phyloP scores from a whole-genome alignment of 2,329 filamentous ascomycete species.

The Aspergillus fijiensis region DNA sequence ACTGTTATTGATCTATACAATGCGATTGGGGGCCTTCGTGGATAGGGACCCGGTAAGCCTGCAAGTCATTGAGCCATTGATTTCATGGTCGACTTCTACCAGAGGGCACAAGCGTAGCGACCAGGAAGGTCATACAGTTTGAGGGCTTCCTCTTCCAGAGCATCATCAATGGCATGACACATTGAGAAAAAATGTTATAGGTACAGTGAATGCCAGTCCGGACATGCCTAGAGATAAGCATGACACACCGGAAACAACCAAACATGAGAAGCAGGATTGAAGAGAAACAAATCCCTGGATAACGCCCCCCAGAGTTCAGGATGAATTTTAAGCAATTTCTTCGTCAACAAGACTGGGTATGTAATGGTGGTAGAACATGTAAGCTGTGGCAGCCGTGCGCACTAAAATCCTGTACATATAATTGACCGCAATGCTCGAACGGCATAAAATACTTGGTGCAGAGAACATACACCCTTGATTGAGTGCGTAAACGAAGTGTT shows the following conservation, averaged over 20 bases:
- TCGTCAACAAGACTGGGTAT: conserved; percentile 20
- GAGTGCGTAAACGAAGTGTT: conserved; percentile 2
- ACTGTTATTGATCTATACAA: background rate
- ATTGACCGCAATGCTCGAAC: background rate
- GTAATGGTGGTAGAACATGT: conserved; percentile 10
- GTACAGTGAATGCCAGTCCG: conserved; percentile 28
- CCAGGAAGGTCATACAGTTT: background rate
- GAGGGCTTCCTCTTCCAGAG: background rate
- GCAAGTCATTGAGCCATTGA: too few species aligned
- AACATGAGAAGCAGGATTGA: conserved; percentile 13
- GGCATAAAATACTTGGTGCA: background rate
- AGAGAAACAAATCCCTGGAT: conserved; percentile 9
- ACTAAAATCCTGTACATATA: background rate
- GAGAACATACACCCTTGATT: background rate
- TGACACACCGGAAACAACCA: conserved; percentile 21
- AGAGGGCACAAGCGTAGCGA: background rate
- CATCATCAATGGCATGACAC: background rate
- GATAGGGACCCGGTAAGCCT: too few species aligned
- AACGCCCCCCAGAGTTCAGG: conserved; percentile 21
- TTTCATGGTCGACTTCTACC: too few species aligned
- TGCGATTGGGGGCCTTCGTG: background rate
- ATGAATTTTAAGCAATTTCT: conserved; percentile 13
- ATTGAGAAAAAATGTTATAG: conserved; percentile 26
- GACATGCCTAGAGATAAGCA: conserved; percentile 14
- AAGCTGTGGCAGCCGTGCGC: conserved; percentile 10